Evolutionary conservation across 148 eudicot species (phyloP), one percentile per base, ranked within the genome.

Genomic region (Simmondsia chinensis): DNA sequence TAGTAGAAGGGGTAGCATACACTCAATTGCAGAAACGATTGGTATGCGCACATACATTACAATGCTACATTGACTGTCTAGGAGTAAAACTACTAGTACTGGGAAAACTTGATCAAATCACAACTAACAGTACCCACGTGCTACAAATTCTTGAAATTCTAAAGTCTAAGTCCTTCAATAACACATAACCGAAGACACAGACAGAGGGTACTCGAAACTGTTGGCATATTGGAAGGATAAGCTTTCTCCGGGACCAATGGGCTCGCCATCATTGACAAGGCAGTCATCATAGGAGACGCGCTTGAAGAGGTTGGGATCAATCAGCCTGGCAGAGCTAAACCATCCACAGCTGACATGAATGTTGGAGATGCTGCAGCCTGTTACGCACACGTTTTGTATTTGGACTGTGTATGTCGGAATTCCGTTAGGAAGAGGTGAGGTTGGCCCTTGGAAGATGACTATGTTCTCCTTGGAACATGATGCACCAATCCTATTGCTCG

Each of bases 251-350:
- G 76, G 62, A 23, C 15, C 23, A 7, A 82, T 25, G 4, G 77
- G 61, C n/a, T 49, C 37, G 0, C 86, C 93, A 6, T 66, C 57
- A 18, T 82, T 82, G 49, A 82, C 93, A 17, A 82, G 72, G 59
- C 93, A 82, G 43, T 82, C 93, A 20, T 82, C 61, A 26, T 66
- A 75, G 4, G 18, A 26, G 4, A 78, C n/a, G 12, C 86, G 43
- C 52, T 56, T 48, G 54, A 78, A 82, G 0, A 72, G 11, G 2
- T 24, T 56, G 0, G 93, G 93, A 17, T 78, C 43, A 11, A 82
- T 45, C 29, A 70, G 27, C 50, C 73, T 52, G 12, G 79, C 82
- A 0, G 94, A 75, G 68, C 86, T 71, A 61, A 82, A 80, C 82
- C 76, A 72, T 9, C 87, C 87, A 24, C 82, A 80, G 26, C 55